Evolutionary conservation across 805 yeast genomes (phyloP).

Genomic region (Ogataea haglerorum): DNA sequence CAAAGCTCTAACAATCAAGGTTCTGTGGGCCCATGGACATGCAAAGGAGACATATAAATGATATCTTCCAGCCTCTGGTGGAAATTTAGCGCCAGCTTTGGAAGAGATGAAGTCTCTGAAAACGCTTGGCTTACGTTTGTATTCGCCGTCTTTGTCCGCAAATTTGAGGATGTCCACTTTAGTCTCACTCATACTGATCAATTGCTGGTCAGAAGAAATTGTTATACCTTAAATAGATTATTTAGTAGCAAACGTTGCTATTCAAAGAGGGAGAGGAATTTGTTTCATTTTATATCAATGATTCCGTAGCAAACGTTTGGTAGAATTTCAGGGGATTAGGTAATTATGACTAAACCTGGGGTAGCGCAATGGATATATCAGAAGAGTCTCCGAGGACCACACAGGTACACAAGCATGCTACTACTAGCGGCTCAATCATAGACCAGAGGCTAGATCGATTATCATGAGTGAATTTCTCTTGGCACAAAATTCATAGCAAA

Average conservation of each 20-base stretch:
- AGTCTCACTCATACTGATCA: constrained; percentile 12
- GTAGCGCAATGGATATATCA: too few relatives aligned
- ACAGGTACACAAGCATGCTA: too few relatives aligned
- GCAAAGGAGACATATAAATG: constrained; percentile 85
- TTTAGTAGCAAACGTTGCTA: neutral
- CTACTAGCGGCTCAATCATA: too few relatives aligned
- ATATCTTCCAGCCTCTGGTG: constrained; percentile 77
- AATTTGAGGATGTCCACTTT: constrained; percentile 45
- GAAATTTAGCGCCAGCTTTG: constrained; percentile 55
- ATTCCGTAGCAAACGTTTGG: neutral
- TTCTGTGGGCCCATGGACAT: constrained; percentile 96
- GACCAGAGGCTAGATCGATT: too few relatives aligned
- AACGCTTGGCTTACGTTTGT: constrained; percentile 43
- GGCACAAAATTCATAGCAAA: too few relatives aligned
- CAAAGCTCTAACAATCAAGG: constrained; percentile 65
- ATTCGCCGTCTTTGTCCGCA: constrained; percentile 53
- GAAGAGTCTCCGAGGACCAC: too few relatives aligned
- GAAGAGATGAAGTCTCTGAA: constrained; percentile 66
- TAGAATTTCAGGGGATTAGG: neutral
- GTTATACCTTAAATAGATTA: neutral
- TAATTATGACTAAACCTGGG: neutral
- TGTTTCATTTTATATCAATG: too few relatives aligned
- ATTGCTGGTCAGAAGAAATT: too few relatives aligned
- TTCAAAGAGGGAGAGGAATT: too few relatives aligned
- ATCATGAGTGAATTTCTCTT: too few relatives aligned